phyloP scores from a whole-genome alignment of 257 asterid species.

The Nicotiana noctiflora region DNA sequence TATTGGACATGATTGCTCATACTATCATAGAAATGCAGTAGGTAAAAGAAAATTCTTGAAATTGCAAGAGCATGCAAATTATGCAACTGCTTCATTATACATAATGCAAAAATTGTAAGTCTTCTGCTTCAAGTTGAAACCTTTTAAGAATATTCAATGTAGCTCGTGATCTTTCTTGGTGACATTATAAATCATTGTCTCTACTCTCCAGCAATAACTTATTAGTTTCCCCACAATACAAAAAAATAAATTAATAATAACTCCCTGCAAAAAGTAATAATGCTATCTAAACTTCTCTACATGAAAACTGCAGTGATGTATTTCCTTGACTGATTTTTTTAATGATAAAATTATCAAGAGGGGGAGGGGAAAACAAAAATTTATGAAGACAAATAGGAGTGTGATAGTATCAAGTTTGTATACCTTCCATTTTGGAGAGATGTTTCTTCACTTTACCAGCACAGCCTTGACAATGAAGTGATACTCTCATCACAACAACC shows the following conservation, averaged over 20 bases:
- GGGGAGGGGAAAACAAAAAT: background rate
- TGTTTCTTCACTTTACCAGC: conserved; percentile 79
- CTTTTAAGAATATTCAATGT: background rate
- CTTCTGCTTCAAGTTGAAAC: background rate
- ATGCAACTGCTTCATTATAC: background rate
- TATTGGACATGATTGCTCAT: background rate
- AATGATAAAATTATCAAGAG: too few species aligned
- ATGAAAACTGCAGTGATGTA: background rate
- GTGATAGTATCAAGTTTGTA: background rate
- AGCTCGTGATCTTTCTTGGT: background rate
- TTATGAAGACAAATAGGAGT: background rate
- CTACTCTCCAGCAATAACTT: background rate
- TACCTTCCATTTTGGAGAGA: conserved; percentile 85
- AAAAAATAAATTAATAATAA: too few species aligned
- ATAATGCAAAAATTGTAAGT: background rate
- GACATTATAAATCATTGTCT: background rate
- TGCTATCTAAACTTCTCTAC: background rate
- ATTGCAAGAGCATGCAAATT: background rate
- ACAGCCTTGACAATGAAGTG: conserved; percentile 86
- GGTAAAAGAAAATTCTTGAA: background rate
- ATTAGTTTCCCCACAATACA: too few species aligned
- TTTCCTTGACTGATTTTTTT: background rate
- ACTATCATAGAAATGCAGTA: background rate
- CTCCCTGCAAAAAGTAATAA: background rate
- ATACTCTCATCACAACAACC: conserved; percentile 91